Base-by-base conservation (phyloP, 495 filamentous ascomycete genomes). In the Neurospora sp. region DNA sequence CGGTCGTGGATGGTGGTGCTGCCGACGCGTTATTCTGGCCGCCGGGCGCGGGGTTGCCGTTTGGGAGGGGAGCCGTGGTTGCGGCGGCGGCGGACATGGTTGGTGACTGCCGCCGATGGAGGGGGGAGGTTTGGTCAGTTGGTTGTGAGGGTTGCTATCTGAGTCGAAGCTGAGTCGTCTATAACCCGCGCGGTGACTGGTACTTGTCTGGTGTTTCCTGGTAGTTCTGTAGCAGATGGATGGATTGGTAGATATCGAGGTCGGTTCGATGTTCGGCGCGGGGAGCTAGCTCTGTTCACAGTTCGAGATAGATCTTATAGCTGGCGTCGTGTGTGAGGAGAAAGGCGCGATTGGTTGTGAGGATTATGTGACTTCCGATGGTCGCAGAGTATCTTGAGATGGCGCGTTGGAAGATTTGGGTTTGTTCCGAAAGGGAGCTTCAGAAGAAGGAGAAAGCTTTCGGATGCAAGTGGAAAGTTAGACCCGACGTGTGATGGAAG, bases 11-110 rank as follows among this genome's bases (percentile, higher is more conserved):
- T 1, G 83, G 4, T 62, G 54, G 23, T 31, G 54, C 54, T 62
- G 54, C 54, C 23, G 54, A 62, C 23, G 54, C 54, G 20, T 54
- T 54, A 23, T 54, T 54, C 46, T 54, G 46, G 10, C 46, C 11
- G 54, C 54, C 23, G 54, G 54, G 54, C 54, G 27, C 54, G 54
- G 79, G 74, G 7, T 83, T 72, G 74, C 84, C 84, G 73, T 86
- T 86, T 31, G 83, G 75, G 46, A 84, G 84, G n/a, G 80, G 77
- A 20, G 80, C 78, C 18, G 78, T 74, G 73, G 80, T 80, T 20
- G 76, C 76, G 48, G 41, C 62, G 41, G 72, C 54, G 59, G 75
- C 59, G 12, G 72, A 73, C 71, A 76, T 77, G 37, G 71, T 75
- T 62, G 59, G 16, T 42, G 69, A 46, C 23, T 40, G 38, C 66